Evolutionary conservation across 2,329 filamentous ascomycete genomes (phyloP).

Genomic region (Chrysoporthe deuterocubensis): DNA sequence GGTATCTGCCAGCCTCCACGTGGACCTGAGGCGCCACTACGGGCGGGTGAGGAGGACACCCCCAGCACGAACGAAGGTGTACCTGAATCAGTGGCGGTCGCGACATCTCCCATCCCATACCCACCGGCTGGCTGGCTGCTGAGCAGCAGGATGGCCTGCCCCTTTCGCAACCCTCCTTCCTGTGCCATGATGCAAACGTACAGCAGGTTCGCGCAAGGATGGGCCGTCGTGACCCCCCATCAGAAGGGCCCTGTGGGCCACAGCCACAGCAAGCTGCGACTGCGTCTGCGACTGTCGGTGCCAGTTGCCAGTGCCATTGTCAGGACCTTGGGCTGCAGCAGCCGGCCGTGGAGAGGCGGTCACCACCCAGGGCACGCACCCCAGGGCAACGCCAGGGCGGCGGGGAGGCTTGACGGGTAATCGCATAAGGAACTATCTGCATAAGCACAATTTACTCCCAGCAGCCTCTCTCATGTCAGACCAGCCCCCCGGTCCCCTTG

Average conservation of each 20-base stretch:
- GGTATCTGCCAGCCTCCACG: background rate
- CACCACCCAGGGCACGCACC: background rate
- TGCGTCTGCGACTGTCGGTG: too few species aligned
- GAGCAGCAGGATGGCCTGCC: background rate
- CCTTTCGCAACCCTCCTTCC: conserved; percentile 7
- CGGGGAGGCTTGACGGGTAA: background rate
- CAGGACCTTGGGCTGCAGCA: too few species aligned
- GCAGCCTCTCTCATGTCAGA: background rate
- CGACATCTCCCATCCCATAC: background rate
- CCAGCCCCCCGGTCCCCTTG: conserved; percentile 2
- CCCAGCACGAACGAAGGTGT: too few species aligned
- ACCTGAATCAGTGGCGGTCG: background rate
- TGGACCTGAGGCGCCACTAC: too few species aligned
- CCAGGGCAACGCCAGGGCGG: too few species aligned
- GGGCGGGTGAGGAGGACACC: too few species aligned
- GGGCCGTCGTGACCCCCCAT: background rate
- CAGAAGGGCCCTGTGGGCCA: background rate
- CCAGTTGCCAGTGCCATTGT: too few species aligned
- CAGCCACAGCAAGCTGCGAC: background rate
- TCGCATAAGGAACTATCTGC: conserved; percentile 6
- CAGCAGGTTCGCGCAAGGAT: conserved; percentile 13
- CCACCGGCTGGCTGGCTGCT: too few species aligned
- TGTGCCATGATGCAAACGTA: conserved; percentile 21
- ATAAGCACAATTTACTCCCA: conserved; percentile 13
- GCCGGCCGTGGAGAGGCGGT: background rate